Evolutionary conservation across 345 rosid species (phyloP).

Genomic region (Euphorbia pulcherrima): DNA sequence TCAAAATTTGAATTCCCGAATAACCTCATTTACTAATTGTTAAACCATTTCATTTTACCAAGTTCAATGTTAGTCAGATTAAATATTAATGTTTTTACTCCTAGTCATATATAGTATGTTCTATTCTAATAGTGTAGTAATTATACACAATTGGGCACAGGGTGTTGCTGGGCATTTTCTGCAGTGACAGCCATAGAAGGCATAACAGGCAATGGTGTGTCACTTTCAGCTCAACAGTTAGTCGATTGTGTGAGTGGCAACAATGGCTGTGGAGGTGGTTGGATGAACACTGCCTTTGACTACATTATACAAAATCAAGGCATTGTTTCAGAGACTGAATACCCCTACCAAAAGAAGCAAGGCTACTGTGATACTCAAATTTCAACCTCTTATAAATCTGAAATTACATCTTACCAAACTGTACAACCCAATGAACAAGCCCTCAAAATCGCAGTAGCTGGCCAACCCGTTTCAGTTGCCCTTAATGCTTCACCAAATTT

Average conservation of each 20-base stretch:
- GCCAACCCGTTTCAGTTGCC: slow-evolving; percentile 1
- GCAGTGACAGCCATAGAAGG: slow-evolving; percentile 3
- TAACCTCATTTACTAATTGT: too few species aligned
- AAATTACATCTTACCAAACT: background rate
- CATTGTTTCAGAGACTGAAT: background rate
- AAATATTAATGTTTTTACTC: too few species aligned
- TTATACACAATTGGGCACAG: background rate
- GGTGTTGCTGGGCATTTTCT: slow-evolving; percentile 8
- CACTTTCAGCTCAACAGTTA: background rate
- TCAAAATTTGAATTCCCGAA: too few species aligned
- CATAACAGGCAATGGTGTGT: background rate
- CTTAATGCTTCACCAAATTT: background rate
- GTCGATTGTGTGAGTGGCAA: background rate
- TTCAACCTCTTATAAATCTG: background rate
- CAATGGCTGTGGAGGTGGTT: background rate
- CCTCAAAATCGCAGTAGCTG: background rate
- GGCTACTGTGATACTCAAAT: background rate
- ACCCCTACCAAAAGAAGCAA: background rate
- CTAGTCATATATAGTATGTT: too few species aligned
- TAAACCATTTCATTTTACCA: too few species aligned
- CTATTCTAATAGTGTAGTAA: too few species aligned
- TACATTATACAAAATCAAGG: background rate
- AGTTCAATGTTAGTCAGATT: too few species aligned
- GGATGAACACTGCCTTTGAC: background rate
- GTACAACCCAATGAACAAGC: background rate